phyloP scores from a whole-genome alignment of 805 yeast genomes.

The Sungouiozyma intestinalis region DNA sequence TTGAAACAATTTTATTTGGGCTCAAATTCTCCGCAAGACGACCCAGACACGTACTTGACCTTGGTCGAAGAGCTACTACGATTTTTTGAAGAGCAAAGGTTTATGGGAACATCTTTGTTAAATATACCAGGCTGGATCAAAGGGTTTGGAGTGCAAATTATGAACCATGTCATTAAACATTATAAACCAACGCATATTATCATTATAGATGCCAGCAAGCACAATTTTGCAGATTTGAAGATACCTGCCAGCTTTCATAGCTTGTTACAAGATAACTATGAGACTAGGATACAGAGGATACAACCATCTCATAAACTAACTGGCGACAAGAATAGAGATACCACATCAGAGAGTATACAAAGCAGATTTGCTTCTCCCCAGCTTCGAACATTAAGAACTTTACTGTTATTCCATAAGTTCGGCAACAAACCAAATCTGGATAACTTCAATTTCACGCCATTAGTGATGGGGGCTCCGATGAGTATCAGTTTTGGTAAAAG shows the following conservation, averaged over 20 bases:
- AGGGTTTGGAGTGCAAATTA: conserved; percentile 68
- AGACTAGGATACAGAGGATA: conserved; percentile 23
- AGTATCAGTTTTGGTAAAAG: conserved; percentile 30
- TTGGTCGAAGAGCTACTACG: conserved; percentile 34
- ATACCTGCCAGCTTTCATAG: conserved; percentile 22
- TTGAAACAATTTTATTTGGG: conserved; percentile 42
- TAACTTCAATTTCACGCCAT: conserved; percentile 35
- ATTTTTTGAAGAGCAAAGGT: conserved; percentile 21
- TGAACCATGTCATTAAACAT: conserved; percentile 36
- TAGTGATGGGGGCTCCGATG: conserved; percentile 32
- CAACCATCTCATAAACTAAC: conserved; percentile 21
- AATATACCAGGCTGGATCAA: conserved; percentile 90
- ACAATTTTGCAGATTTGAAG: conserved; percentile 19
- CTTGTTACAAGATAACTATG: conserved; percentile 20
- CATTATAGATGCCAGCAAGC: conserved; percentile 35
- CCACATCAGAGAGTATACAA: neutral
- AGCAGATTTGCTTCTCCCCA: conserved; percentile 40
- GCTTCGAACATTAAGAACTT: conserved; percentile 39
- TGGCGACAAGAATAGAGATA: neutral
- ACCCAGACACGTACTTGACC: conserved; percentile 45
- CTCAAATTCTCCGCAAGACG: conserved; percentile 54
- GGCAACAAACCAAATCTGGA: conserved; percentile 10
- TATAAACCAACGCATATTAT: conserved; percentile 48
- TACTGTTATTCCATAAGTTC: conserved; percentile 42
- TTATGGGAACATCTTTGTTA: conserved; percentile 39